A percentile compares a stretch with the other conserved stretches of the same genome.
phyloP scores from a whole-genome alignment of 176 grass and related monocot species.

The Phyllostachys edulis region DNA sequence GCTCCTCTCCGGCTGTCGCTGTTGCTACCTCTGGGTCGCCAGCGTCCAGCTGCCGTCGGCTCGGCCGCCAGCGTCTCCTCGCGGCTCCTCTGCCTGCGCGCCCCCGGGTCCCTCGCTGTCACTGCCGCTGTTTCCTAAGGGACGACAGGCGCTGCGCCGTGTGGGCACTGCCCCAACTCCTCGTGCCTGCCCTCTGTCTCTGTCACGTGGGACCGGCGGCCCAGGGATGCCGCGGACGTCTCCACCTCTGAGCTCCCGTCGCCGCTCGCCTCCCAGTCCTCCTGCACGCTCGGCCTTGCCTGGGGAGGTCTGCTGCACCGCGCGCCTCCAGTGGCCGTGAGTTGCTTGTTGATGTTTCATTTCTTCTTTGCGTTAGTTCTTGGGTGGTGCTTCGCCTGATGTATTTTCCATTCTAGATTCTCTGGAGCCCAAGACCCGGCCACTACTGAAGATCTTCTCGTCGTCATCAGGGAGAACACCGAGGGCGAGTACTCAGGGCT shows the following conservation, averaged over 20 bases:
- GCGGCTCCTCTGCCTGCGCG: slow-evolving; percentile 42
- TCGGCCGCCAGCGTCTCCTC: not conserved
- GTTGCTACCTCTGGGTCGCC: too few species aligned
- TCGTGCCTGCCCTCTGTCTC: slow-evolving; percentile 67
- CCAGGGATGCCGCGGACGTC: slow-evolving; percentile 1
- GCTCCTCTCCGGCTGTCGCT: too few species aligned
- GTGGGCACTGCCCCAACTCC: slow-evolving; percentile 50
- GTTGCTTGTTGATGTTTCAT: too few species aligned
- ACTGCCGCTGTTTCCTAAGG: slow-evolving; percentile 32
- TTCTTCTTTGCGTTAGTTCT: too few species aligned
- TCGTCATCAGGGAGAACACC: slow-evolving; percentile 97
- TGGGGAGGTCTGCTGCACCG: too few species aligned
- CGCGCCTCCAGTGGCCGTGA: too few species aligned
- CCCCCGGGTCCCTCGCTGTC: slow-evolving; percentile 59
- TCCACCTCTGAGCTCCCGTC: slow-evolving; percentile 27
- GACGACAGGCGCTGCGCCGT: not conserved
- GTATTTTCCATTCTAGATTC: too few species aligned
- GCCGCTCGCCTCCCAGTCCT: not conserved
- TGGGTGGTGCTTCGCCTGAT: too few species aligned
- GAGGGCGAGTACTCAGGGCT: slow-evolving; percentile 94
- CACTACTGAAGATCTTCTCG: not conserved
- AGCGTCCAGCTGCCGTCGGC: too few species aligned
- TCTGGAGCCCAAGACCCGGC: too few species aligned
- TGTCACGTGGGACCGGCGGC: slow-evolving; percentile 70
- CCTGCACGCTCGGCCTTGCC: too few species aligned